Conservation (phyloP, 129 eudicot genomes). For the sunflower (Helianthus annuus) region HanXRQr2.0-SUNRISE NC_035441.2:169574751-169575250, state of each 20-base stretch:
- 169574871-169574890: slow-evolving; percentile 17
- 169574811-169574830: slow-evolving; percentile 64
- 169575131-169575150: background rate
- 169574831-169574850: slow-evolving; percentile 46
- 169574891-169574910: slow-evolving; percentile 73
- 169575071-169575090: background rate
- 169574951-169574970: slow-evolving; percentile 58
- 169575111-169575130: background rate
- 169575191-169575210: slow-evolving; percentile 67
- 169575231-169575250: slow-evolving; percentile 84
- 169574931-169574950: slow-evolving; percentile 66
- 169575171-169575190: slow-evolving; percentile 49
- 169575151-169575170: slow-evolving; percentile 61
- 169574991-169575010: slow-evolving; percentile 73
- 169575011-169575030: slow-evolving; percentile 80
- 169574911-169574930: slow-evolving; percentile 72
- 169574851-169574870: slow-evolving; percentile 47
- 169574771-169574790: slow-evolving; percentile 19
- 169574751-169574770: background rate
- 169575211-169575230: slow-evolving; percentile 66
- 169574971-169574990: slow-evolving; percentile 81
- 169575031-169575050: slow-evolving; percentile 59
- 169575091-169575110: too few relatives aligned
- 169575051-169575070: slow-evolving; percentile 12
- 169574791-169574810: slow-evolving; percentile 54